Percentiles rank a stretch among this genome's conserved stretches.
Conservation (phyloP, 352 stramenopile genomes). For the Phytophthora constricta region DNA sequence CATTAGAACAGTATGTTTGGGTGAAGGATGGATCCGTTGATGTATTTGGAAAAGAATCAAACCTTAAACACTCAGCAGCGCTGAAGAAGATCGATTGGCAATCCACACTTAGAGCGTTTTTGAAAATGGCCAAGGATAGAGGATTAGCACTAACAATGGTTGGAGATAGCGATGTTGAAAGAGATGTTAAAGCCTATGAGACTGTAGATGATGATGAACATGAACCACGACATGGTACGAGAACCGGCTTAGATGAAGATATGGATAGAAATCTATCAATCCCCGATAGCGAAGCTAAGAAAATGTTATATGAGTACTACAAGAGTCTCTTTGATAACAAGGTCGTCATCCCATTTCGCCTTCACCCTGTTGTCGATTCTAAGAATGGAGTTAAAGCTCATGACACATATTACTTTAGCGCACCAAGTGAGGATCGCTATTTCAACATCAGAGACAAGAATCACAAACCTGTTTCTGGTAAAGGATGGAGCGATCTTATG, state of each 20-base stretch:
- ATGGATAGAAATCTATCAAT: not conserved
- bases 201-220: too few species aligned
- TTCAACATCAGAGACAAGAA: conserved; percentile 16
- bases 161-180: too few species aligned
- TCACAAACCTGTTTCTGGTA: conserved; percentile 19
- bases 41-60: too few species aligned
- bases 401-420: conserved; percentile 4
- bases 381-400: not conserved
- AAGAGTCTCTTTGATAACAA: not conserved
- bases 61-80: too few species aligned
- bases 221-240: too few species aligned
- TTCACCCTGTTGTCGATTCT: not conserved
- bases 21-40: too few species aligned
- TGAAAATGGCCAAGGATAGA: too few species aligned
- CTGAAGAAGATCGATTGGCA: too few species aligned
- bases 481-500: not conserved
- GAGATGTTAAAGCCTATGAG: too few species aligned
- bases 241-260: not conserved
- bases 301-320: conserved; percentile 8
- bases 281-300: conserved; percentile 13
- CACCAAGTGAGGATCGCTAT: not conserved
- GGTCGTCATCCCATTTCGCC: not conserved
- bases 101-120: too few species aligned
- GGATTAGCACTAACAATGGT: too few species aligned
- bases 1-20: too few species aligned